Evolutionary conservation across 768 basidiomycete genomes (phyloP).

Genomic region (Boletus fagicola): DNA sequence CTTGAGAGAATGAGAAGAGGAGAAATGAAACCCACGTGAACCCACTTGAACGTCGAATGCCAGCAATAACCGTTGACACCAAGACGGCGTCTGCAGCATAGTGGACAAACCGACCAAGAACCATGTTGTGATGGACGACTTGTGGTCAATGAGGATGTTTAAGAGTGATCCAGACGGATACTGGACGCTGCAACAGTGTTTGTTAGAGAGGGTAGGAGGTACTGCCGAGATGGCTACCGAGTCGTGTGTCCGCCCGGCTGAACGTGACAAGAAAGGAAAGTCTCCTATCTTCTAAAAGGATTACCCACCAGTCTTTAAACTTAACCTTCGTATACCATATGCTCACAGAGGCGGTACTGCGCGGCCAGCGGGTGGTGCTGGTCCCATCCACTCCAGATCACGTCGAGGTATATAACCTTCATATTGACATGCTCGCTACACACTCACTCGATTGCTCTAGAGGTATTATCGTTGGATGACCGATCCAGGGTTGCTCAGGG

Average conservation of each 20-base stretch:
- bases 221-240: background rate
- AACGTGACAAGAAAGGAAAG: constrained; percentile 16
- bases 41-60: constrained; percentile 86
- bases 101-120: constrained; percentile 73
- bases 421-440: background rate
- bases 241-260: background rate
- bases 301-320: background rate
- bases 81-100: constrained; percentile 83
- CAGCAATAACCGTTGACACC: constrained; percentile 86
- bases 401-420: constrained; percentile 30
- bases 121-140: constrained; percentile 36
- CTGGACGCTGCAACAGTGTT: background rate
- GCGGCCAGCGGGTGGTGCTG: constrained; percentile 66
- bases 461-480: constrained; percentile 91
- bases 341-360: constrained; percentile 43
- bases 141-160: constrained; percentile 2
- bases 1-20: background rate
- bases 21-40: constrained; percentile 65
- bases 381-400: constrained; percentile 74
- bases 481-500: constrained; percentile 61
- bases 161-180: background rate
- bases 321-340: constrained; percentile 6
- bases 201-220: background rate
- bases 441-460: constrained; percentile 34
- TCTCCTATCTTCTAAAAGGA: constrained; percentile 9